These are phyloP conservation scores for Elasticomyces elasticus DNA, from an alignment of 495 filamentous ascomycete species.

Conservation along the genomic window DNA sequence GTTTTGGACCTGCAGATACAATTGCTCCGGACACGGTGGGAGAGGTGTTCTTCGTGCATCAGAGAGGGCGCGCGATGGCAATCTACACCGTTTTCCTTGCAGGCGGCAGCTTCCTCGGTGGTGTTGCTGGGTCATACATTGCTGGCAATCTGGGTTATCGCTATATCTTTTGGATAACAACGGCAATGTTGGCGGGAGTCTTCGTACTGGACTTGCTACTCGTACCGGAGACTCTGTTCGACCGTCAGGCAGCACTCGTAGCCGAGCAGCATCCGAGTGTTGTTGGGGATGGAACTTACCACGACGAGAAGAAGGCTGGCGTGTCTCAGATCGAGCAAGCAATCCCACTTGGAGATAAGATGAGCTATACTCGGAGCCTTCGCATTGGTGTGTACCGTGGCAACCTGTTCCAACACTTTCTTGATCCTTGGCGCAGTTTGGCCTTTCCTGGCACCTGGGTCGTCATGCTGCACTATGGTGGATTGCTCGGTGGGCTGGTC, in stretches of 20 bases:
- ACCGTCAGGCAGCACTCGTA: slow-evolving; percentile 7
- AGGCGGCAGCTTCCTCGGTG: slow-evolving; percentile 18
- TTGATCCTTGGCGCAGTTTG: slow-evolving; percentile 21
- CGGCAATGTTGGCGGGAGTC: slow-evolving; percentile 24
- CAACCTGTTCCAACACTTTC: slow-evolving; percentile 16
- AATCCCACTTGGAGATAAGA: slow-evolving; percentile 1
- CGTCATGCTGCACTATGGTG: slow-evolving; percentile 25
- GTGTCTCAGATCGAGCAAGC: slow-evolving; percentile 6
- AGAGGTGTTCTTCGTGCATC: slow-evolving; percentile 28
- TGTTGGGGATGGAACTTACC: not conserved
- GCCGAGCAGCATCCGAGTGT: slow-evolving; percentile 8
- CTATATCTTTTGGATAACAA: slow-evolving; percentile 26
- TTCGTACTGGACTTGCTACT: slow-evolving; percentile 21
- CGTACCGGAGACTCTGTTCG: slow-evolving; percentile 25
- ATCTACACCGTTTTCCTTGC: slow-evolving; percentile 27
- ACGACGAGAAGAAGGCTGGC: slow-evolving; percentile 5
- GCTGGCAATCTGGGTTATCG: slow-evolving; percentile 14
- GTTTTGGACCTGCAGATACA: slow-evolving; percentile 24
- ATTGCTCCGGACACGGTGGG: slow-evolving; percentile 26
- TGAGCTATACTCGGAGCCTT: slow-evolving; percentile 16
- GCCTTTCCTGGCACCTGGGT: slow-evolving; percentile 28
- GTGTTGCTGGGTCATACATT: slow-evolving; percentile 24
- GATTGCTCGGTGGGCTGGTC: slow-evolving; percentile 26
- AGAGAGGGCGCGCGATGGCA: slow-evolving; percentile 26
- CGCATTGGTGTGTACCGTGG: slow-evolving; percentile 18